Evolutionary conservation across 2,329 filamentous ascomycete genomes (phyloP).

Genomic region (Fusarium sp.): DNA sequence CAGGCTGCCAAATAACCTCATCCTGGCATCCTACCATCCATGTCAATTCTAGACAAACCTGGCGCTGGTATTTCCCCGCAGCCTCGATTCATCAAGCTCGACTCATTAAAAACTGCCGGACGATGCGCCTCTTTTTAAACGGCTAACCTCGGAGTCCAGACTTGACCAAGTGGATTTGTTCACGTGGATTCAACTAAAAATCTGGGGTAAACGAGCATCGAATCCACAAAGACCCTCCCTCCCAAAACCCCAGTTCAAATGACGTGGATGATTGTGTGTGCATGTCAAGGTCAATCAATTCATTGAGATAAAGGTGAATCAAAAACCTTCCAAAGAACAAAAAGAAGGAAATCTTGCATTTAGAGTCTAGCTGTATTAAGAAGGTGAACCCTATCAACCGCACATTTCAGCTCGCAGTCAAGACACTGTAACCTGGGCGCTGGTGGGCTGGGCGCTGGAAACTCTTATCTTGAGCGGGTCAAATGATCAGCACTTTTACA

Average conservation of each 20-base stretch:
- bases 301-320: neutral
- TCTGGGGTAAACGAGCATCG: neutral
- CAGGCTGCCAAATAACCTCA: slow-evolving; percentile 9
- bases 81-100: neutral
- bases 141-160: neutral
- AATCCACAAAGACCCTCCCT: neutral
- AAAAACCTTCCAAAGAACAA: slow-evolving; percentile 7
- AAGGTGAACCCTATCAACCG: neutral
- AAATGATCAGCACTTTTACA: neutral
- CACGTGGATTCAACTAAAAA: neutral
- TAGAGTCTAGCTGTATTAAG: neutral
- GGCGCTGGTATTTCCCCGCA: neutral
- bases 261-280: neutral
- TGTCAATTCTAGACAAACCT: neutral
- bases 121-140: neutral
- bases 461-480: slow-evolving; percentile 1
- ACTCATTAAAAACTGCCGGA: neutral
- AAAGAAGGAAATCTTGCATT: neutral
- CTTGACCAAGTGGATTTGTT: neutral
- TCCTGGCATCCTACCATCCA: neutral
- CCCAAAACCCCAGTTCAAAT: neutral
- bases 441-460: no score
- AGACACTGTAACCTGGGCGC: no score
- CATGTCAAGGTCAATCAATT: neutral
- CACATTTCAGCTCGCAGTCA: neutral